phyloP scores from a whole-genome alignment of 352 stramenopile species.

The Globisporangium sylvaticum region DNA sequence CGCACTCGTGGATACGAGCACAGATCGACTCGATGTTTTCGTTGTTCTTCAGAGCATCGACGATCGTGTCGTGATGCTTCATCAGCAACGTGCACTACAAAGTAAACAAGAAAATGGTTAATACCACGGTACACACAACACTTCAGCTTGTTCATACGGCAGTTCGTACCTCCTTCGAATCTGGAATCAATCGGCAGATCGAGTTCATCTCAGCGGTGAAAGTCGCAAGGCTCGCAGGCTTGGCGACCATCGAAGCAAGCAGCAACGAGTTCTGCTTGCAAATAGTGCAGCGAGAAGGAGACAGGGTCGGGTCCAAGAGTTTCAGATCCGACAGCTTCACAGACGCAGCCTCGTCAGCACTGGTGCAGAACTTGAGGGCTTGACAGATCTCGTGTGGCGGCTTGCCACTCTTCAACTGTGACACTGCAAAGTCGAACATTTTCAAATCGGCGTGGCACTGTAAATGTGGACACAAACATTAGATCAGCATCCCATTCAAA shows the following conservation, averaged over 20 bases:
- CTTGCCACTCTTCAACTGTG: conserved; percentile 48
- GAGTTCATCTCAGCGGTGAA: conserved; percentile 48
- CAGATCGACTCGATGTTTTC: conserved; percentile 54
- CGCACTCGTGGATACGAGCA: conserved; percentile 40
- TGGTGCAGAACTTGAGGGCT: conserved; percentile 44
- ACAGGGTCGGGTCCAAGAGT: conserved; percentile 36
- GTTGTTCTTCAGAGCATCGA: conserved; percentile 47
- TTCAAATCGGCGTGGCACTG: conserved; percentile 67
- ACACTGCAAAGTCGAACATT: conserved; percentile 57
- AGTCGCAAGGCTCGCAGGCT: conserved; percentile 38
- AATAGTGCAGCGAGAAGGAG: conserved; percentile 38
- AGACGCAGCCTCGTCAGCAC: conserved; percentile 9
- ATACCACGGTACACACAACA: background rate
- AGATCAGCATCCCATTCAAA: background rate
- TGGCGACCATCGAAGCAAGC: conserved; percentile 43
- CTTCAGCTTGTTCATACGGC: background rate
- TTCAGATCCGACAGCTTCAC: conserved; percentile 33
- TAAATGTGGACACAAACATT: background rate
- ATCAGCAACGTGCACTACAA: conserved; percentile 50
- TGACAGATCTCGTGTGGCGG: conserved; percentile 57
- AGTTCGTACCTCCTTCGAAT: conserved; percentile 33
- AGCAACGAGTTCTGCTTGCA: conserved; percentile 62
- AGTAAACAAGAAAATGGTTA: conserved; percentile 2
- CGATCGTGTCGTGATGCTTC: conserved; percentile 43
- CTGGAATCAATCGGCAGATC: conserved; percentile 56